Conservation (phyloP, 1,139 yeast species). For the Scheffersomyces insectosa region DNA sequence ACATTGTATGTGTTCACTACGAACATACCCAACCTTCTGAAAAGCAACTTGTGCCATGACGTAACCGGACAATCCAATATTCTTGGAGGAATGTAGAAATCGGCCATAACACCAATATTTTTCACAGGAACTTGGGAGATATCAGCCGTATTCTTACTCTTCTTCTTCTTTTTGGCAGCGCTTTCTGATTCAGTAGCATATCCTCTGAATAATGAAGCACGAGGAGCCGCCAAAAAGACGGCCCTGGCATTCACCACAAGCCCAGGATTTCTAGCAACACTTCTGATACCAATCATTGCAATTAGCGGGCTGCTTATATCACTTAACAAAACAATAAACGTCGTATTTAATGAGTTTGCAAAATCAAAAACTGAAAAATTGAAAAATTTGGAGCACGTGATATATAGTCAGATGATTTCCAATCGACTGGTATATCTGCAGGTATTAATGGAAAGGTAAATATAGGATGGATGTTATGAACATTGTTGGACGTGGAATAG, state of each 20-base stretch:
- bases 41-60: constrained; percentile 40
- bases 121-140: constrained; percentile 42
- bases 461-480: no score
- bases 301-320: no score
- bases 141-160: constrained; percentile 23
- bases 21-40: constrained; percentile 50
- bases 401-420: no score
- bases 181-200: constrained; percentile 4
- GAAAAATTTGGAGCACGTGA: no score
- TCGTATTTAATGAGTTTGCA: no score
- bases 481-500: no score
- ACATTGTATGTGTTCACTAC: constrained; percentile 67
- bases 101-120: constrained; percentile 44
- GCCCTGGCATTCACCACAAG: not conserved
- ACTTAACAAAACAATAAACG: no score
- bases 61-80: constrained; percentile 29
- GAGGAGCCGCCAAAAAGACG: not conserved
- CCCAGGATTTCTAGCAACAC: not conserved
- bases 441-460: no score
- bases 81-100: constrained; percentile 46
- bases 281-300: constrained; percentile 2
- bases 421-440: no score
- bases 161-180: constrained; percentile 19
- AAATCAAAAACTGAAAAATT: no score
- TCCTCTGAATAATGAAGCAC: not conserved